Base-by-base conservation (phyloP, 441 rosid species). In the California macrophylla region DNA sequence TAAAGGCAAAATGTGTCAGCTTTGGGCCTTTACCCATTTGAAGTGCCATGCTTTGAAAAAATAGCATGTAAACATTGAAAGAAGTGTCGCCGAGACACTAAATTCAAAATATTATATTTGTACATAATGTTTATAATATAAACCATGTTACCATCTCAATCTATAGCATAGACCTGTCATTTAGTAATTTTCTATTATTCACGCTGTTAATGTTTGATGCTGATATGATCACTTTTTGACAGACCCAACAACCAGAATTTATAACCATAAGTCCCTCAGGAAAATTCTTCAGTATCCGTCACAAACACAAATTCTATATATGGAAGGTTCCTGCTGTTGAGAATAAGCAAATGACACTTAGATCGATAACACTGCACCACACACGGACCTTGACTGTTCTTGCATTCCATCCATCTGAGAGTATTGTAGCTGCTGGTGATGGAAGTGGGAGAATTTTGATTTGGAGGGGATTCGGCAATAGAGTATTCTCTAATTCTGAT, bases 341-440 rank as follows among this genome's bases (percentile, higher is more conserved):
- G 40, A 77, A 86, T 1, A 84, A 79, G 61, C 76, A 74, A 68
- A 64, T 66, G 1, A 77, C 71, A 50, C 71, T 80, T 20, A 87
- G 70, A 83, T 92, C 78, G 84, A 82, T 90, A 76, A 80, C 83
- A 9, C 61, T 95, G 26, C 99, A 89, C 84, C 99, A 95, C 75
- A 90, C 98, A 6, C 90, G 84, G 82, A 74, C 68, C 71, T 74
- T 95, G 74, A 81, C 81, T 3, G 85, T 75, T 68, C 75, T 89
- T 76, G 95, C 98, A 20, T 90, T 95, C 80, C 98, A 92, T 77
- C 96, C 96, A 40, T 84, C 79, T 15, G 86, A 95, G 77, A 88
- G 87, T 68, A 82, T 89, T 77, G 76, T 95, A 56, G 96, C 89
- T 21, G 97, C 90, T 15, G 99, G 98, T 70, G 98, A 95, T 87